Conservation (phyloP, 2,329 filamentous ascomycete species). For the Fusarium concolor region DNA sequence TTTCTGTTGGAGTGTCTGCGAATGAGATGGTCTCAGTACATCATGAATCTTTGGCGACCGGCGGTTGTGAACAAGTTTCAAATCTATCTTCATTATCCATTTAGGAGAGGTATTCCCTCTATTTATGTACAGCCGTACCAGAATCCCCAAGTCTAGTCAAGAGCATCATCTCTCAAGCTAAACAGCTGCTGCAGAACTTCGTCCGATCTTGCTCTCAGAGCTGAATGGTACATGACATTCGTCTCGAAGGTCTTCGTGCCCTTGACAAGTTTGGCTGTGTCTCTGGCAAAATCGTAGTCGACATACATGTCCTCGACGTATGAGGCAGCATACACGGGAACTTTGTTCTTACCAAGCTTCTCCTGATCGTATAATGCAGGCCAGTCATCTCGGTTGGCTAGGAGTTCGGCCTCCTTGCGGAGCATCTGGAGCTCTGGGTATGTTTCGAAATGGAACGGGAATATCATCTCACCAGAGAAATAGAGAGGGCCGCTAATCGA, state of each 20-base stretch:
- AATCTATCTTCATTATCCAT: slow-evolving; percentile 10
- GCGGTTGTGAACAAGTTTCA: not conserved
- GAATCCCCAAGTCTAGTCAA: slow-evolving; percentile 59
- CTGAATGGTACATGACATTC: slow-evolving; percentile 89
- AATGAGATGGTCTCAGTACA: not conserved
- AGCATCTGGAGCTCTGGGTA: slow-evolving; percentile 81
- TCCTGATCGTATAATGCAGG: slow-evolving; percentile 79
- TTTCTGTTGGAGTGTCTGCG: not conserved
- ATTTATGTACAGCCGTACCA: not conserved
- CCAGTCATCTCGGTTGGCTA: slow-evolving; percentile 79
- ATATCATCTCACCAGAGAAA: slow-evolving; percentile 96
- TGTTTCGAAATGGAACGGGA: slow-evolving; percentile 83
- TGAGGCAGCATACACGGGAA: slow-evolving; percentile 86
- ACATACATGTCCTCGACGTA: slow-evolving; percentile 96
- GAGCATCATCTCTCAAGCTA: slow-evolving; percentile 75
- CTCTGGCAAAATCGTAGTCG: slow-evolving; percentile 77
- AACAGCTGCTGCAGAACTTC: slow-evolving; percentile 84
- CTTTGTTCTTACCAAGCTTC: slow-evolving; percentile 79
- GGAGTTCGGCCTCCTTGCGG: slow-evolving; percentile 73
- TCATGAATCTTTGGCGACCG: not conserved
- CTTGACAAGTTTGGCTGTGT: slow-evolving; percentile 80
- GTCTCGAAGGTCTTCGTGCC: slow-evolving; percentile 85
- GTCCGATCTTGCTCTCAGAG: slow-evolving; percentile 76
- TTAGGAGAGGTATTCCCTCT: not conserved
- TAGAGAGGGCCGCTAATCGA: slow-evolving; percentile 66